Percentiles rank a stretch among this genome's conserved stretches.
Conservation (phyloP, 2,329 filamentous ascomycete species). For the Ophiostoma sp. region DNA sequence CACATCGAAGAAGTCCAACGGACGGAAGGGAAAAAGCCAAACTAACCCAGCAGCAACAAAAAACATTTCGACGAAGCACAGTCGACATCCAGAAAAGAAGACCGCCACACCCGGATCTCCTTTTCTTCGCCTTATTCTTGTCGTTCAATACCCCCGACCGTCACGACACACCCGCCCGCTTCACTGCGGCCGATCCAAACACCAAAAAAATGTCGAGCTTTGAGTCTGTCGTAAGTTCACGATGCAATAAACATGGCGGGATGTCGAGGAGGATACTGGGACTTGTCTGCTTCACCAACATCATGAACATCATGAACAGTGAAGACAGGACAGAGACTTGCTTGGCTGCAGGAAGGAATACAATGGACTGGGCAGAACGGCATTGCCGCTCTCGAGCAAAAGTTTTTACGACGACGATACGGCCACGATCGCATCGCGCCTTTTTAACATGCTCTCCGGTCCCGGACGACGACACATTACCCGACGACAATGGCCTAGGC, state of each 20-base stretch:
- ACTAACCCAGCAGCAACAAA: constrained; percentile 13
- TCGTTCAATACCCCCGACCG: constrained; percentile 18
- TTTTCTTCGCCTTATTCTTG: constrained; percentile 20
- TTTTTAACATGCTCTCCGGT: neutral
- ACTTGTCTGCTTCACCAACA: neutral
- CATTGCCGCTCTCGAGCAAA: neutral
- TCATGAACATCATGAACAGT: neutral
- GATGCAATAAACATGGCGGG: neutral
- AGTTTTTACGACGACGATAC: constrained; percentile 9
- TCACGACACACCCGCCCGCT: constrained; percentile 23
- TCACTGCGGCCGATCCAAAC: constrained; percentile 25
- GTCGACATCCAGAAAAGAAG: constrained; percentile 23
- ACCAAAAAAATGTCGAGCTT: constrained; percentile 62
- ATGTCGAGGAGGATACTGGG: neutral
- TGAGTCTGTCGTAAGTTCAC: constrained; percentile 62
- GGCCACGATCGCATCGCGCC: constrained; percentile 6
- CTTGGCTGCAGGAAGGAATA: neutral
- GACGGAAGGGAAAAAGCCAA: constrained; percentile 17
- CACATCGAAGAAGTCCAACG: constrained; percentile 17
- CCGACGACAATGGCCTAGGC: neutral
- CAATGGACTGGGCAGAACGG: constrained; percentile 6
- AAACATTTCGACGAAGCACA: constrained; percentile 14
- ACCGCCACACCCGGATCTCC: constrained; percentile 20
- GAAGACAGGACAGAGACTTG: neutral
- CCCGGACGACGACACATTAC: constrained; percentile 2